A percentile compares a stretch with the other conserved stretches of the same genome.
These are phyloP conservation scores for Coniella lustricola DNA, from an alignment of 2,329 filamentous ascomycete genomes.

Conservation along the genomic window DNA sequence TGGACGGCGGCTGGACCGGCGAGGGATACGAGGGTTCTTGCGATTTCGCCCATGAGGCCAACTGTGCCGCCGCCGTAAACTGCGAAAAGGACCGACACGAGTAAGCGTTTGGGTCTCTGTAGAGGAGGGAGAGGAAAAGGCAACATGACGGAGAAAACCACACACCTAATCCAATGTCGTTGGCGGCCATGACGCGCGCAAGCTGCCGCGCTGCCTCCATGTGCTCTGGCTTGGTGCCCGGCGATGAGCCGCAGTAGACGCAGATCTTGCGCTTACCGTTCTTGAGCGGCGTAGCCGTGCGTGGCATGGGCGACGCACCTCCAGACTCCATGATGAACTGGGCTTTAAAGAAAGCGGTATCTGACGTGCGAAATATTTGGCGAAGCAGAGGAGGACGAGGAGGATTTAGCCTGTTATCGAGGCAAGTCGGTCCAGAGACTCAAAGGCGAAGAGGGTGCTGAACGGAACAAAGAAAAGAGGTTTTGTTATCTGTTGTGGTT, in stretches of 20 bases:
- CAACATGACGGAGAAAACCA: constrained; percentile 1
- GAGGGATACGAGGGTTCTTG: constrained; percentile 76
- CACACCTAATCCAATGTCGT: constrained; percentile 68
- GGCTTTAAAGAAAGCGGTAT: not conserved
- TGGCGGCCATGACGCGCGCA: constrained; percentile 63
- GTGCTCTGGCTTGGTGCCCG: constrained; percentile 67
- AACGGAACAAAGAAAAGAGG: no score
- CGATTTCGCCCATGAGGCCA: constrained; percentile 92
- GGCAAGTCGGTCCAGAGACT: no score
- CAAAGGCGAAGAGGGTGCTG: no score
- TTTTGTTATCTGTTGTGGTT: not conserved
- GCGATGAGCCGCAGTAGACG: constrained; percentile 85
- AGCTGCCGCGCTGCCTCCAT: constrained; percentile 71
- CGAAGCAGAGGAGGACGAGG: no score
- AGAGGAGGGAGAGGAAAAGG: not conserved
- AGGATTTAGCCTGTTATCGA: no score
- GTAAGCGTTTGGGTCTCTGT: no score
- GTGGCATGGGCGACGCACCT: constrained; percentile 29
- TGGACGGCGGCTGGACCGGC: constrained; percentile 77
- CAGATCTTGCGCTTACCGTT: constrained; percentile 61
- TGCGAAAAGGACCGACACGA: constrained; percentile 20
- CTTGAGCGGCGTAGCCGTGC: constrained; percentile 27
- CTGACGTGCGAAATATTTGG: no score
- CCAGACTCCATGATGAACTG: constrained; percentile 32
- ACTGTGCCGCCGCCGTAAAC: constrained; percentile 94